phyloP scores from a whole-genome alignment of 2,329 filamentous ascomycete genomes.

The Cercospora citrullina region DNA sequence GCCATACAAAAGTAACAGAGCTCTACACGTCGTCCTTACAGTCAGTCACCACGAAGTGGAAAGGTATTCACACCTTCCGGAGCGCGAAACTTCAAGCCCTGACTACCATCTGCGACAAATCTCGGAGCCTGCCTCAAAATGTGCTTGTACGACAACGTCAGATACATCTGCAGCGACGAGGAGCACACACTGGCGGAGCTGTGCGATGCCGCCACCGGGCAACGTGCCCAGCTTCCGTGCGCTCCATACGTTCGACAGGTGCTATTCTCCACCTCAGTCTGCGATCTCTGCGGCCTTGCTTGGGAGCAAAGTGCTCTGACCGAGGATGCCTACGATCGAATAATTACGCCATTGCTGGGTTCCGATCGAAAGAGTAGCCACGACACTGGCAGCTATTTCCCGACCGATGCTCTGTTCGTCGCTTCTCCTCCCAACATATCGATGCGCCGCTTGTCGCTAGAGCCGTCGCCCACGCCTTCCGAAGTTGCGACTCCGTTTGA shows the following conservation, averaged over 20 bases:
- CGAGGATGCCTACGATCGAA: slow-evolving; percentile 16
- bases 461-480: background rate
- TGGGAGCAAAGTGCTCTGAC: slow-evolving; percentile 18
- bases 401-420: background rate
- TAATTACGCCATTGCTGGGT: slow-evolving; percentile 12
- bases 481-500: background rate
- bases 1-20: background rate
- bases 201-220: slow-evolving; percentile 9
- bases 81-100: background rate
- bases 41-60: background rate
- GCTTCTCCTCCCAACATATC: slow-evolving; percentile 2
- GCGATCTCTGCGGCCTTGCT: slow-evolving; percentile 20
- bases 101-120: background rate
- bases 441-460: background rate
- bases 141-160: slow-evolving; percentile 21
- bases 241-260: slow-evolving; percentile 14
- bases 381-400: slow-evolving; percentile 12
- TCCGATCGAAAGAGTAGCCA: background rate
- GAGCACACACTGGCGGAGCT: slow-evolving; percentile 14
- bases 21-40: background rate
- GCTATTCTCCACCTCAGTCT: slow-evolving; percentile 17
- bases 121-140: background rate
- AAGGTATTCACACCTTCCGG: background rate
- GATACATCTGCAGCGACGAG: slow-evolving; percentile 23
- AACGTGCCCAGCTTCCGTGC: background rate